Percentiles rank a stretch among this genome's conserved stretches.
These are phyloP conservation scores for Acanthamoeba sp. DNA, from an alignment of 208 protist species.

Conservation along the genomic window DNA sequence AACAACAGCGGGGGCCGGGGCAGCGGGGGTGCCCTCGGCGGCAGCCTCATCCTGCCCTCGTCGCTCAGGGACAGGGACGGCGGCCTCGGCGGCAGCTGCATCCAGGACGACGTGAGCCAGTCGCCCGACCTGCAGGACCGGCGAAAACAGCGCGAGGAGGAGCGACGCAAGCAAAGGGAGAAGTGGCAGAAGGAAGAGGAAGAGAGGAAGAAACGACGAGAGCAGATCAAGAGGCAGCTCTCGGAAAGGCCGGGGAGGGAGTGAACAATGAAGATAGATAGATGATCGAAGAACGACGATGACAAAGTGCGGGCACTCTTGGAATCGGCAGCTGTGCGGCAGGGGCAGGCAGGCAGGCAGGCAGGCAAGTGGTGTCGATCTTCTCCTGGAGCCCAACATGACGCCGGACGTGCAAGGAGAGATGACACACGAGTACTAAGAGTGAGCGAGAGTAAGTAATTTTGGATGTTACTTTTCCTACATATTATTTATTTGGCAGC, in stretches of 20 bases:
- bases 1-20: background rate
- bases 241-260: background rate
- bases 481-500: background rate
- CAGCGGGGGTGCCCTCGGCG: background rate
- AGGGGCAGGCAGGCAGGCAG: no score
- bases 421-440: no score
- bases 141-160: slow-evolving; percentile 13
- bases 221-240: slow-evolving; percentile 14
- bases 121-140: slow-evolving; percentile 9
- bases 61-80: background rate
- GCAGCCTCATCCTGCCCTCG: background rate
- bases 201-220: slow-evolving; percentile 1
- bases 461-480: background rate
- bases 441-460: no score
- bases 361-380: no score
- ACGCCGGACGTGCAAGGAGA: background rate
- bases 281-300: background rate
- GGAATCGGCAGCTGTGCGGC: no score
- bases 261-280: background rate
- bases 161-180: background rate
- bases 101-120: background rate
- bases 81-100: background rate
- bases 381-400: no score
- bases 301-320: no score
- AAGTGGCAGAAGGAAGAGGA: slow-evolving; percentile 22